Evolutionary conservation across 176 grass and related monocot species (phyloP), one percentile per base, ranked within the genome.

Genomic region (Aegilops umbellulata): DNA sequence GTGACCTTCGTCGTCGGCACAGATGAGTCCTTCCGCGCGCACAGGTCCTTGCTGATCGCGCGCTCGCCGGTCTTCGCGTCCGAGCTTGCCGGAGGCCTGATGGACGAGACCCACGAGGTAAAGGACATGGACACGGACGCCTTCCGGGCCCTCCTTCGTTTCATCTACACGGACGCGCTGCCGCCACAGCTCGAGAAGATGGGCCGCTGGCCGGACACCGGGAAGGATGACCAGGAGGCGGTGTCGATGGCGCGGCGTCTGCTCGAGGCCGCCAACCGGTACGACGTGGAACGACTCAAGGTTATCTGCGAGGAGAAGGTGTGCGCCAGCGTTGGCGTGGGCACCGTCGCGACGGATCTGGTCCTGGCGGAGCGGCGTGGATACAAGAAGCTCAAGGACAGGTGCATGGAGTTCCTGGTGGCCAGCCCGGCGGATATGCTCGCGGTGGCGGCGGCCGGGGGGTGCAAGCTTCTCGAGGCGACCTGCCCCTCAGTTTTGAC

Each of bases 241-340:
- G 19, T 17, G 10, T 34, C 60, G 1, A 86, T 92, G 46, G 76
- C 46, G 20, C 80, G 88, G 10, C 87, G 85, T 35, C 36, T 92
- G 3, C 65, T 91, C 4, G 89, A 76, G 0, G 87, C 81, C 44
- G 90, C 85, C 2, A 73, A 90, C 80, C 70, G 87, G 26, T 94
- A 92, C 20, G 78, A 76, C 1, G 53, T 94, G 25, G 87, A 90
- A 3, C 85, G 77, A 63, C 90, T 94, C 13, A 94, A 88, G 80
- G 1, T 83, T 3, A 88, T 94, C 2, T 90, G 90, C 24, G 87
- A 84, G 38, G 23, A 38, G 23, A 86, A 80, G 87, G 65, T 92
- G 13, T 39, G 47, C 32, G 20, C 25, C 11, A 76, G 62, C 73
- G 47, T 92, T 22, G 23, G 23, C 13, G 62, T 88, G 14, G 86